A percentile compares a stretch with the other conserved stretches of the same genome.
Conservation (phyloP, 768 basidiomycete genomes). For the Russula olivacea region DNA sequence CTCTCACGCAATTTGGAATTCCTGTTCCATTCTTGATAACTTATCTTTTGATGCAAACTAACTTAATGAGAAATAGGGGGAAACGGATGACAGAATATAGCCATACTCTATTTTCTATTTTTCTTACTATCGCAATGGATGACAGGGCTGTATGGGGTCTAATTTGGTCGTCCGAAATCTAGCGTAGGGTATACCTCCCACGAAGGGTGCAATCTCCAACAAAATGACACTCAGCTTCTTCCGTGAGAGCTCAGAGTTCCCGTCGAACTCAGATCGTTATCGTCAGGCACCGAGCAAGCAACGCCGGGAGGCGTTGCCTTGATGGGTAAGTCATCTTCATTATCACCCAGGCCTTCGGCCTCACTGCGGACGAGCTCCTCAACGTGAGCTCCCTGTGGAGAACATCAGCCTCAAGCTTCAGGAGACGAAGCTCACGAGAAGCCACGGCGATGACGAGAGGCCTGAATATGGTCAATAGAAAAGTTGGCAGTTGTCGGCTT, state of each 20-base stretch:
- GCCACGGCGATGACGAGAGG: slow-evolving; percentile 82
- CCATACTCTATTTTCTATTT: neutral
- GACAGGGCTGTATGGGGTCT: neutral
- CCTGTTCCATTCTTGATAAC: neutral
- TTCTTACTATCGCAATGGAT: neutral
- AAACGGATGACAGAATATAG: neutral
- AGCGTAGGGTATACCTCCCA: neutral
- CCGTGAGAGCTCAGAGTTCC: slow-evolving; percentile 36
- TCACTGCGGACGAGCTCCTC: slow-evolving; percentile 71
- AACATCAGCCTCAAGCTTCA: slow-evolving; percentile 79
- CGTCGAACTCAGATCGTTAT: slow-evolving; percentile 20
- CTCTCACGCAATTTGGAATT: neutral
- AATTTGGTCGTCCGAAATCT: neutral
- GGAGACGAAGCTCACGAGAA: slow-evolving; percentile 68
- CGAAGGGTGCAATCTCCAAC: neutral
- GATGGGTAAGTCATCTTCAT: slow-evolving; percentile 34
- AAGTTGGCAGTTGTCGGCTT: slow-evolving; percentile 97
- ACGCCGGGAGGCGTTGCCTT: slow-evolving; percentile 26
- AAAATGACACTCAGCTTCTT: too few relatives aligned
- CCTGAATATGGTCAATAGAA: slow-evolving; percentile 82
- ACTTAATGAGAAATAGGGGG: neutral
- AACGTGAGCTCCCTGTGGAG: slow-evolving; percentile 82
- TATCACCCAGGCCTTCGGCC: slow-evolving; percentile 44
- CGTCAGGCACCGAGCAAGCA: slow-evolving; percentile 25
- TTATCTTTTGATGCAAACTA: neutral